Evolutionary conservation across 257 asterid genomes (phyloP), one percentile per base, ranked within the genome.

Genomic region (Leonotis leonurus): DNA sequence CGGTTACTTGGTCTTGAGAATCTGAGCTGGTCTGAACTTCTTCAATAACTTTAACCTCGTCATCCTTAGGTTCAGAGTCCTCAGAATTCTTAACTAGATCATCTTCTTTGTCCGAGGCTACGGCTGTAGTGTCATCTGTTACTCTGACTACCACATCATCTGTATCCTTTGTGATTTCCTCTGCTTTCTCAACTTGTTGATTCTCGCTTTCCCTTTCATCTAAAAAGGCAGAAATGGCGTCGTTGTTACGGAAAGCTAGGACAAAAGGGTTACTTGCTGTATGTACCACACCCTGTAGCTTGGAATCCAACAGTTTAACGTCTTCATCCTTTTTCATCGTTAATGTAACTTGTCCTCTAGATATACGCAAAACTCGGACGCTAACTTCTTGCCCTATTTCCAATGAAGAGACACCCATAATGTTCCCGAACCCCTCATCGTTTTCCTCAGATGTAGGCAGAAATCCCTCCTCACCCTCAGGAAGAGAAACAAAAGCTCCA

Each of bases 391-490:
- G 96, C 33, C 96, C 99, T 3, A 76, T 67, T 67, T 85, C 83
- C 56, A 89, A 71, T 3, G 96, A 89, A 64, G 99, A 77, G 58
- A 76, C 83, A 14, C 86, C 95, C 84, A 76, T 83, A 10, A 87
- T 74, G 56, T 50, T 79, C 52, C 64, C 88, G 26, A 85, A 66
- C 33, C 87, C 90, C 64, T 79, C 95, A 60, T 76, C 84, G 12
- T 75, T 72, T 76, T 89, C 95, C 80, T 93, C 97, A 1, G 95
- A 81, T 56, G 54, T 13, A 29, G 96, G 96, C 73, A 93, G 72
- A 80, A 89, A 93, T 14, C 99, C 99, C 69, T 93, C 99, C 83
- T 93, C 99, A 5, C 90, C 96, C 62, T 93, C 97, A 22, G 97
- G 96, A 50, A 93, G 85, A 61, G 97, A 83, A 65, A 93, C 78